Conservation (phyloP, 306 rosid genomes). For the Lathyrus oleraceus region DNA sequence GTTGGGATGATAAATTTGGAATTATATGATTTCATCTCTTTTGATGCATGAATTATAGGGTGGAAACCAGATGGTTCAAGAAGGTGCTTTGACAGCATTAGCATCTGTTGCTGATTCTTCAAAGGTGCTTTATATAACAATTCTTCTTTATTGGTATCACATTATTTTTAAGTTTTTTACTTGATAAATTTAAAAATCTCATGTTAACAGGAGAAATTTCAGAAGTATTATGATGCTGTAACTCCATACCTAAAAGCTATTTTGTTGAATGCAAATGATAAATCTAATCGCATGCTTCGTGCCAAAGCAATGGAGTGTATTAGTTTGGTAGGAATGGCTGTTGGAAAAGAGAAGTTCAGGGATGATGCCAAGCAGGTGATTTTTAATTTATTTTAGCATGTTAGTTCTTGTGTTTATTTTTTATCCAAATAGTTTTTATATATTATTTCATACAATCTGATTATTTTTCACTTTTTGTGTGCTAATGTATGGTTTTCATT, state of each 20-base stretch:
- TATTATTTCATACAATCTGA: neutral
- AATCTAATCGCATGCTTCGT: conserved; percentile 93
- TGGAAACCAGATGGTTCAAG: conserved; percentile 82
- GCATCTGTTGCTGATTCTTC: conserved; percentile 88
- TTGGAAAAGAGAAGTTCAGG: conserved; percentile 95
- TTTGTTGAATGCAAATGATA: conserved; percentile 91
- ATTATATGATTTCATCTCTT: neutral
- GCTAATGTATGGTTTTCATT: conserved; percentile 19
- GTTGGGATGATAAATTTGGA: conserved; percentile 15
- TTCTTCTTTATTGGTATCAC: neutral
- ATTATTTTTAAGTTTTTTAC: conserved; percentile 2
- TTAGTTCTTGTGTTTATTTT: conserved; percentile 1
- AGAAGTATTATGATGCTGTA: conserved; percentile 87
- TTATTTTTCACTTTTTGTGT: conserved; percentile 12
- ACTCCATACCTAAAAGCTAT: conserved; percentile 93
- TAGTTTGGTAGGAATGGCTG: conserved; percentile 99
- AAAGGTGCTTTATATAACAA: conserved; percentile 50
- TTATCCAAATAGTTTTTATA: neutral
- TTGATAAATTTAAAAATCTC: conserved; percentile 5
- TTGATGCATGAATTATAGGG: conserved; percentile 38
- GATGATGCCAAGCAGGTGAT: conserved; percentile 95
- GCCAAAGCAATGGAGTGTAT: conserved; percentile 99
- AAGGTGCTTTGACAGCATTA: conserved; percentile 72
- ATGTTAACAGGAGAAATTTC: conserved; percentile 61
- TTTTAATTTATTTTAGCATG: neutral